These are phyloP conservation scores for Ormosia semicastrata DNA, from an alignment of 306 rosid genomes.

Conservation along the genomic window DNA sequence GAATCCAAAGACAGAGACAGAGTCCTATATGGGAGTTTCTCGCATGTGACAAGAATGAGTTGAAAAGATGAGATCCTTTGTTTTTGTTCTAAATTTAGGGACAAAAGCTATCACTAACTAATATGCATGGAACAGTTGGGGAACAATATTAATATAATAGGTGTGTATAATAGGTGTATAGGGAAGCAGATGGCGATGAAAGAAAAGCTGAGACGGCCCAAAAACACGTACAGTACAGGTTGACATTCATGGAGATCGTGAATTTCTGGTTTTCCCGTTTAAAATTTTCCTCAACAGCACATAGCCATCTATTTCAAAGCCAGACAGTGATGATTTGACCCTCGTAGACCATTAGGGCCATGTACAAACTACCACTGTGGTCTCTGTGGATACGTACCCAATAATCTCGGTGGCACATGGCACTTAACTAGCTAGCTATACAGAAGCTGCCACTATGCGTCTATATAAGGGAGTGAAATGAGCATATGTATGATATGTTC, in stretches of 20 bases:
- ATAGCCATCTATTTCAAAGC: slow-evolving; percentile 34
- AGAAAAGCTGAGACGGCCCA: background rate
- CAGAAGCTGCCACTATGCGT: background rate
- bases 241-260: slow-evolving; percentile 14
- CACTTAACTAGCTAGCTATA: slow-evolving; percentile 2
- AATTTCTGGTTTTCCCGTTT: slow-evolving; percentile 4
- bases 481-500: slow-evolving; percentile 3
- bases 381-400: background rate
- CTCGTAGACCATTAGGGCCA: slow-evolving; percentile 39
- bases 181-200: background rate
- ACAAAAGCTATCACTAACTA: slow-evolving; percentile 30
- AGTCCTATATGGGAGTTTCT: slow-evolving; percentile 8
- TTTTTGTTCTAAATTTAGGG: slow-evolving; percentile 19
- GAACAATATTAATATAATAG: slow-evolving; percentile 28
- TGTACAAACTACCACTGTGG: slow-evolving; percentile 31
- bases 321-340: slow-evolving; percentile 58
- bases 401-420: slow-evolving; percentile 19
- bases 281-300: background rate
- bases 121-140: slow-evolving; percentile 35
- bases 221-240: background rate
- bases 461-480: slow-evolving; percentile 38
- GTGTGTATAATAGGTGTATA: background rate
- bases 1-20: slow-evolving; percentile 9
- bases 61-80: background rate
- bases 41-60: slow-evolving; percentile 22